Evolutionary conservation across 2,329 filamentous ascomycete genomes (phyloP).

Genomic region (Fusarium sublunatum): DNA sequence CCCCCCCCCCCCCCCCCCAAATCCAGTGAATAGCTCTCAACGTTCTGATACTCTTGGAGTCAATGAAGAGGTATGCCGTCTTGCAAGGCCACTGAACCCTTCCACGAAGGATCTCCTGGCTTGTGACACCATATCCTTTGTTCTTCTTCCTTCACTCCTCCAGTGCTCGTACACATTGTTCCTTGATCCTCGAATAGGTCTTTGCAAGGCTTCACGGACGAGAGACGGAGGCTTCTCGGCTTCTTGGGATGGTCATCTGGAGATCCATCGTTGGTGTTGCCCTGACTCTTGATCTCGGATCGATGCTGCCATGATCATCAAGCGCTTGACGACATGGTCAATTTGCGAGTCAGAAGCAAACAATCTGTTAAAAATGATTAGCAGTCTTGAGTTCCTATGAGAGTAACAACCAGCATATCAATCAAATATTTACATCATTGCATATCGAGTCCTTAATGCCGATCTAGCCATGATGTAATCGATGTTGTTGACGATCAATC

Average conservation of each 20-base stretch:
- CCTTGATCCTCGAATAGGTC: neutral
- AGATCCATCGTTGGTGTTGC: neutral
- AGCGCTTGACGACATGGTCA: neutral
- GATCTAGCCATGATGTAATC: conserved; percentile 28
- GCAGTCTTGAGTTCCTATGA: neutral
- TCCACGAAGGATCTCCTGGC: neutral
- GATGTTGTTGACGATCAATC: conserved; percentile 24
- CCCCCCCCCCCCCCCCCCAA: no score
- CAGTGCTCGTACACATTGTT: neutral
- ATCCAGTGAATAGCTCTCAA: neutral
- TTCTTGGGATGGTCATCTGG: neutral
- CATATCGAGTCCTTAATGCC: conserved; percentile 2
- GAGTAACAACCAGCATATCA: neutral
- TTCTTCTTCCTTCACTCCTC: neutral
- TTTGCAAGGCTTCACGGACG: neutral
- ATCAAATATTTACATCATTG: conserved; percentile 20
- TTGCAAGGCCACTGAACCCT: neutral
- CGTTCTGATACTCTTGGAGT: neutral
- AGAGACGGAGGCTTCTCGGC: no score
- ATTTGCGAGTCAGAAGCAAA: conserved; percentile 4
- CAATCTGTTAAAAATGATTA: neutral
- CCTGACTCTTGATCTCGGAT: neutral
- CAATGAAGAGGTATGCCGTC: neutral
- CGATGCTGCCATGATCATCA: neutral
- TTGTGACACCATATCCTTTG: neutral